Base-by-base conservation (phyloP, 2,329 filamentous ascomycete genomes). In the Diaporthe sp. region DNA sequence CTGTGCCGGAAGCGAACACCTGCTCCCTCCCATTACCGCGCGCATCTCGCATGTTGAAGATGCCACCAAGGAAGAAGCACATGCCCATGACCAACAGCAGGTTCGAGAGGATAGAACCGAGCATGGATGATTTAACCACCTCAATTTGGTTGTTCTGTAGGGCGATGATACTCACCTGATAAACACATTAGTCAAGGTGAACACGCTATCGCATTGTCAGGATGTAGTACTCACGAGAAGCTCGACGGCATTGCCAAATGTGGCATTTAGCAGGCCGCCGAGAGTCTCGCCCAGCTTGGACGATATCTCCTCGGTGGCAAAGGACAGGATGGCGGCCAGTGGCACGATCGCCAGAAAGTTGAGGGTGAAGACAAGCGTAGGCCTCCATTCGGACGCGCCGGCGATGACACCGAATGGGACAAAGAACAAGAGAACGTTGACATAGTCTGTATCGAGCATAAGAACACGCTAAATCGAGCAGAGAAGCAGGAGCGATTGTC, bases 91-190 rank as follows among this genome's bases (percentile, higher is more conserved):
- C n/a, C n/a, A n/a, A n/a, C n/a, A n/a, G n/a, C n/a, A n/a, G n/a
- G n/a, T n/a, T n/a, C n/a, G n/a, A n/a, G n/a, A n/a, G n/a, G n/a
- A n/a, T n/a, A n/a, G n/a, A n/a, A n/a, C n/a, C n/a, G n/a, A n/a
- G n/a, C n/a, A n/a, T n/a, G n/a, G n/a, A n/a, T n/a, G n/a, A n/a
- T n/a, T n/a, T n/a, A n/a, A n/a, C n/a, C n/a, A n/a, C n/a, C n/a
- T n/a, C n/a, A n/a, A n/a, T n/a, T n/a, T n/a, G n/a, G n/a, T n/a
- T 91, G 79, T 97, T 92, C 77, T 88, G 91, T 59, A 99, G 89
- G 25, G 96, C 96, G 77, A 98, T 93, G 78, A 98, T 96, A 82
- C 94, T 97, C 81, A 97, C 94, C 94, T 96, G 81, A 25, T 27
- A 0, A 25, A 15, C 1, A 17, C 17, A 27, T 68, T 47, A 61